phyloP scores from a whole-genome alignment of 768 basidiomycete genomes.

The Mycena indigotica region DNA sequence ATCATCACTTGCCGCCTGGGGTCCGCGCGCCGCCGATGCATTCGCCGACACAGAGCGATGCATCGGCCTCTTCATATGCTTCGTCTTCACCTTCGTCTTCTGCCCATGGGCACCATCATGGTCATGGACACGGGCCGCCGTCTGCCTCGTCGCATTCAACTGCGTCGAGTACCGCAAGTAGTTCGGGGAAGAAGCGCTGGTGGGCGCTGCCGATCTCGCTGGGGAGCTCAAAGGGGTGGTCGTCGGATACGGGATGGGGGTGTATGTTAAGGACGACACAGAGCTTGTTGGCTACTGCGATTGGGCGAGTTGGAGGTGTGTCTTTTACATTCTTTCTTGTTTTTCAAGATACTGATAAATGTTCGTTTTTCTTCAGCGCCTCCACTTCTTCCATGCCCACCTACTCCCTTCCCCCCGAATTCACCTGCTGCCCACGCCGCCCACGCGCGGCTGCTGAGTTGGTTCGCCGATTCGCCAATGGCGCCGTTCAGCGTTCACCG shows the following conservation, averaged over 20 bases:
- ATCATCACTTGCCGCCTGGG: neutral
- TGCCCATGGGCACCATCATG: conserved; percentile 1
- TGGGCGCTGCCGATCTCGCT: conserved; percentile 7
- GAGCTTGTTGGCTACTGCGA: conserved; percentile 66
- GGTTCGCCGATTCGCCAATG: conserved; percentile 75
- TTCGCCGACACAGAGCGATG: conserved; percentile 8
- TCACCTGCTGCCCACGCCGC: conserved; percentile 52
- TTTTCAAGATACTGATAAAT: neutral
- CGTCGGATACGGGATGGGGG: conserved; percentile 77
- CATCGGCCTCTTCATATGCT: conserved; percentile 10
- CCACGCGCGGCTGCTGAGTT: conserved; percentile 70
- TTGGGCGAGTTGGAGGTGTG: conserved; percentile 64
- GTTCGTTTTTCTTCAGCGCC: conserved; percentile 1
- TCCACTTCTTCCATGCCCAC: neutral
- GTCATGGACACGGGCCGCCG: neutral
- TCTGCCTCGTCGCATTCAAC: neutral
- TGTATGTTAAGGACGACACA: conserved; percentile 82
- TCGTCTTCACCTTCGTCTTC: neutral
- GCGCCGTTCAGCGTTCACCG: conserved; percentile 76
- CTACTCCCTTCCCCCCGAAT: conserved; percentile 31
- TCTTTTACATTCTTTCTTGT: conserved; percentile 46
- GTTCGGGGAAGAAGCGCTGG: conserved; percentile 1
- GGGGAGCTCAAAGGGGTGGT: conserved; percentile 59
- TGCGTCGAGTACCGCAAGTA: neutral
- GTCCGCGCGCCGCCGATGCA: conserved; percentile 4